Base-by-base conservation (phyloP, 345 rosid genomes). In the Excoecaria cochinchinensis region DNA sequence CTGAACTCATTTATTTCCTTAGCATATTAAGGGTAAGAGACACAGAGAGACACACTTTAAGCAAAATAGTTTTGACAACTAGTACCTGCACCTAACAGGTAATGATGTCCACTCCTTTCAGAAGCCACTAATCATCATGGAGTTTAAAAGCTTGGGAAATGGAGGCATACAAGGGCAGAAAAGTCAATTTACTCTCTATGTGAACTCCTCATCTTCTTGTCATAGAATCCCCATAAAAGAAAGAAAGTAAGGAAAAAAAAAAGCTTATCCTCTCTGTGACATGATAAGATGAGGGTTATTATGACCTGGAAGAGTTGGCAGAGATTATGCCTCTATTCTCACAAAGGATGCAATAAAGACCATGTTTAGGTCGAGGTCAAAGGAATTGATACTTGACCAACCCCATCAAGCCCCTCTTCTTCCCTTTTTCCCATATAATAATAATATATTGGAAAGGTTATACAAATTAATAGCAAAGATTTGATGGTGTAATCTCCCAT, bases 1-100 rank as follows among this genome's bases (percentile, higher is more conserved):
- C 85, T 67, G 78, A 50, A 75, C 56, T 77, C 50, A 67, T 76
- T 71, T 71, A 70, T 62, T 68, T 70, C 57, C 59, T 52, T 77
- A 47, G 84, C 85, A 60, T 71, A 53, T 64, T 61, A 69, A 79
- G 79, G 50, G 76, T 11, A 72, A 66, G 77, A 63, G 77, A 67
- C 81, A 72, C 50, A 69, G 62, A 74, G 57, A 58, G 59, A 64
- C 53, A 76, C 71, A 81, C 79, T 80, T 84, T 83, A 80, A 74
- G 47, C 85, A 81, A 77, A 72, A 73, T 74, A 71, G 83, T 77
- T 31, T 58, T 70, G 84, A 81, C 85, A 84, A 79, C 85, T 79
- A 77, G 82, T 79, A 80, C 69, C 87, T 69, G 69, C 78, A 78
- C 72, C 82, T 47, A 80, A 70, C 81, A 74, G 80, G 82, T 82